Conservation (phyloP, 2,329 filamentous ascomycete genomes). For the Colletotrichum sp. region DNA sequence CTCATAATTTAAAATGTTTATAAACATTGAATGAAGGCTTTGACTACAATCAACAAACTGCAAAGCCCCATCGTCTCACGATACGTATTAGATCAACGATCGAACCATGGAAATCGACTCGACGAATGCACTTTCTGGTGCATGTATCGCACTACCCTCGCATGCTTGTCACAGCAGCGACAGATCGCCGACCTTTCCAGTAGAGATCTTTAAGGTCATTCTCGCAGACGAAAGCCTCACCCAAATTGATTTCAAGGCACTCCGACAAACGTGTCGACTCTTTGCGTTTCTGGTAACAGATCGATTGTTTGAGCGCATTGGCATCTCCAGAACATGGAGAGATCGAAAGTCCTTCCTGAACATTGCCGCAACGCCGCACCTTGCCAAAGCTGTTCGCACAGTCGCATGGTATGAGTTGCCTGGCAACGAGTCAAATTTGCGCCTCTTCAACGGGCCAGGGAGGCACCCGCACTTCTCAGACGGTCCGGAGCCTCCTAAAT, state of each 20-base stretch:
- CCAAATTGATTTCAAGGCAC: background rate
- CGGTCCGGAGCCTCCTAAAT: background rate
- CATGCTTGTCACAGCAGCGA: background rate
- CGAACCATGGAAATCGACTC: background rate
- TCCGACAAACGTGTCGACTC: background rate
- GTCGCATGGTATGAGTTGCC: background rate
- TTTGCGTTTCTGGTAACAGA: background rate
- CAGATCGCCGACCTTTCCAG: background rate
- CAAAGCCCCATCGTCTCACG: rapidly evolving
- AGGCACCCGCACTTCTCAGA: background rate
- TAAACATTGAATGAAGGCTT: background rate
- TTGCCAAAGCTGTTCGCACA: background rate
- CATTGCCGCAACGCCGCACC: background rate
- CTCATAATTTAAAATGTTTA: no score
- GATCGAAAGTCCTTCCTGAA: background rate
- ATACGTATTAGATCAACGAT: background rate
- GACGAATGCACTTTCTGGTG: background rate
- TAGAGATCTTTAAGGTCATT: background rate
- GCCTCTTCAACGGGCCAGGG: background rate
- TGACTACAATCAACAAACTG: background rate
- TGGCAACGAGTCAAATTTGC: background rate
- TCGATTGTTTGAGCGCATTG: background rate
- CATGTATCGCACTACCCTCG: background rate
- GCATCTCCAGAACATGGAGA: background rate
- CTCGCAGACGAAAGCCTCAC: background rate